phyloP scores from a whole-genome alignment of 495 filamentous ascomycete species.

The Neurospora sp. region DNA sequence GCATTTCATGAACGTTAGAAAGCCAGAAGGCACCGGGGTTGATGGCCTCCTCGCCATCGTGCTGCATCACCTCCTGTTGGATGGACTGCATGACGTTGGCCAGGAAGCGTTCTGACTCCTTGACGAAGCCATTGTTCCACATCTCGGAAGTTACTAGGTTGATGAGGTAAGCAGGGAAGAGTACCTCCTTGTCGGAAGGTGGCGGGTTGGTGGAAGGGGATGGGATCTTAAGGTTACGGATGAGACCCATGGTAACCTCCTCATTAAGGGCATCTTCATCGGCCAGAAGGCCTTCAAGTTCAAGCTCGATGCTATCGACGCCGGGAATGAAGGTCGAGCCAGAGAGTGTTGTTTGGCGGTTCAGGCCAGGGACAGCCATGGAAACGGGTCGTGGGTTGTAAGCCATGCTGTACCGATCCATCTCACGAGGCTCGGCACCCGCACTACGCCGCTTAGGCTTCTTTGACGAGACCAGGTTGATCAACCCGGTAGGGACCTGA shows the following conservation, averaged over 20 bases:
- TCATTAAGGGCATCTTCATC: conserved; percentile 94
- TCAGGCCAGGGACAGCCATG: conserved; percentile 63
- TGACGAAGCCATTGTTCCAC: conserved; percentile 99
- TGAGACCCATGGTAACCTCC: conserved; percentile 90
- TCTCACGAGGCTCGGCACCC: conserved; percentile 72
- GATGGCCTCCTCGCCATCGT: conserved; percentile 93
- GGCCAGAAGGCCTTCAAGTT: conserved; percentile 85
- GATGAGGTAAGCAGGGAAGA: conserved; percentile 97
- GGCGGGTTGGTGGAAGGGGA: conserved; percentile 71
- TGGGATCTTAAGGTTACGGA: conserved; percentile 92
- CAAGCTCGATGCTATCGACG: conserved; percentile 79
- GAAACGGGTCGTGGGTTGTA: conserved; percentile 94
- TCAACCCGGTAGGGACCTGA: conserved; percentile 61
- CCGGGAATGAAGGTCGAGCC: conserved; percentile 61
- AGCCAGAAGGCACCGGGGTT: conserved; percentile 98
- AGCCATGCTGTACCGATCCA: conserved; percentile 77
- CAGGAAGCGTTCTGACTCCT: conserved; percentile 97
- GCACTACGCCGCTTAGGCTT: conserved; percentile 94
- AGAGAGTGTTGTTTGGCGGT: conserved; percentile 56
- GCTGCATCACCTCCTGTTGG: conserved; percentile 98
- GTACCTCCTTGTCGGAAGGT: conserved; percentile 93
- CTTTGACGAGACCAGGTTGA: conserved; percentile 95
- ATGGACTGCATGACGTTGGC: conserved; percentile 99
- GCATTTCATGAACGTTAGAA: conserved; percentile 99
- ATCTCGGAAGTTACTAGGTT: conserved; percentile 99